These are phyloP conservation scores for Plenodomus biglobosus DNA, from an alignment of 2,329 filamentous ascomycete species.

Conservation along the genomic window DNA sequence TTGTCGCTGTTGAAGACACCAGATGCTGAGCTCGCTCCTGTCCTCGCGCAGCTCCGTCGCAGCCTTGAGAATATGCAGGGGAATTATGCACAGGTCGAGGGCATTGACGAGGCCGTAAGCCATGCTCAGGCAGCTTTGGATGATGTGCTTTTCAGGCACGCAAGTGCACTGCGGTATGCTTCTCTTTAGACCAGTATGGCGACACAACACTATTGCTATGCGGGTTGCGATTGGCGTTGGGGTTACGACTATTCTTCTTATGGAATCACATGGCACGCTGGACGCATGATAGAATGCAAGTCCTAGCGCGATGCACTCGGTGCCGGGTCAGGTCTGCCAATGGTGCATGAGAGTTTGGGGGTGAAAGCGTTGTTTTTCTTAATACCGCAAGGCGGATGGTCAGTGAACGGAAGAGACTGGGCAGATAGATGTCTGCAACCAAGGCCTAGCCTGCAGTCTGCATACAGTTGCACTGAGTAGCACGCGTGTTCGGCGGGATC, in stretches of 20 bases:
- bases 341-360: slow-evolving; percentile 17
- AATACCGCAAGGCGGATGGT: slow-evolving; percentile 17
- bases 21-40: slow-evolving; percentile 35
- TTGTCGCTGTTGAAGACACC: slow-evolving; percentile 29
- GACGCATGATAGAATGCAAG: slow-evolving; percentile 12
- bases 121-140: slow-evolving; percentile 38
- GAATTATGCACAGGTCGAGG: slow-evolving; percentile 42
- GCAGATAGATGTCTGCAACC: not conserved
- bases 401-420: not conserved
- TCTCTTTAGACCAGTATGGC: slow-evolving; percentile 16
- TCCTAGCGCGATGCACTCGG: slow-evolving; percentile 10
- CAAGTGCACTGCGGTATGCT: slow-evolving; percentile 36
- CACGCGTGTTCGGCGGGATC: slow-evolving; percentile 1
- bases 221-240: slow-evolving; percentile 24
- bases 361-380: slow-evolving; percentile 22
- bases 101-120: slow-evolving; percentile 35
- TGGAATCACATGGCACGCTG: slow-evolving; percentile 15
- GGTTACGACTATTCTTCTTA: slow-evolving; percentile 17
- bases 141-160: slow-evolving; percentile 38
- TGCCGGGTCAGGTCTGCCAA: slow-evolving; percentile 16
- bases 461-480: slow-evolving; percentile 5
- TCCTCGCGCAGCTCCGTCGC: slow-evolving; percentile 42
- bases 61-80: slow-evolving; percentile 45
- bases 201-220: slow-evolving; percentile 26
- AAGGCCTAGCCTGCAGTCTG: not conserved